Evolutionary conservation across 495 filamentous ascomycete species (phyloP).

Genomic region (Glonium stellatum): DNA sequence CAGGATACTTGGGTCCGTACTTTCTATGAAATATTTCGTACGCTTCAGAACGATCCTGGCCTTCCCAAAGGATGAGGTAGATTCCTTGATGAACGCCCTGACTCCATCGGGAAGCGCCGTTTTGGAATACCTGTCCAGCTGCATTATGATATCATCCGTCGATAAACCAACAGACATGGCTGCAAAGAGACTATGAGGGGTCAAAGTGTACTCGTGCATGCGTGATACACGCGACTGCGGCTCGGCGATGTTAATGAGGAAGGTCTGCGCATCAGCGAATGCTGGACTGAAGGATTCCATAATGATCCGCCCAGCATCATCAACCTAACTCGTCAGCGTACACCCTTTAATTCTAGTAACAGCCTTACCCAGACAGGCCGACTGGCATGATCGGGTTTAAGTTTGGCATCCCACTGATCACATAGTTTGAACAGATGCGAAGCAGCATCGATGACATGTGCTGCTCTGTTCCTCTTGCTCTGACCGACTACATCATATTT

Average conservation of each 20-base stretch:
- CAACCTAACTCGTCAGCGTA: constrained; percentile 39
- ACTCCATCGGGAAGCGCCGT: constrained; percentile 74
- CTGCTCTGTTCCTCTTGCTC: constrained; percentile 30
- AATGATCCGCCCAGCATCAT: constrained; percentile 74
- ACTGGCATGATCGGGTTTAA: constrained; percentile 83
- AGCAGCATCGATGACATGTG: constrained; percentile 31
- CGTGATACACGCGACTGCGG: constrained; percentile 79
- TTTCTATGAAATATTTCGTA: constrained; percentile 91
- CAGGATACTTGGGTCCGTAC: constrained; percentile 73
- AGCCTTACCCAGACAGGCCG: constrained; percentile 73
- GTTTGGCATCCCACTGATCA: constrained; percentile 70
- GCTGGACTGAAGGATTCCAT: constrained; percentile 92
- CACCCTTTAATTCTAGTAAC: background rate
- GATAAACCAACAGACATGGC: constrained; percentile 86
- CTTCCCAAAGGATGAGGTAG: constrained; percentile 87
- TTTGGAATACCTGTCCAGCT: constrained; percentile 81
- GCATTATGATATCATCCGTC: constrained; percentile 81
- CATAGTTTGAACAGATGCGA: constrained; percentile 54
- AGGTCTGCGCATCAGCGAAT: constrained; percentile 80
- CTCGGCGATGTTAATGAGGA: constrained; percentile 92
- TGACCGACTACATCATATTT: constrained; percentile 55
- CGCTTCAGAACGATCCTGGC: constrained; percentile 92
- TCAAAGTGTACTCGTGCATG: constrained; percentile 90
- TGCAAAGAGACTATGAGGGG: constrained; percentile 85
- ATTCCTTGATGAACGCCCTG: constrained; percentile 68